These are phyloP conservation scores for Macrocystidia cucumis DNA, from an alignment of 1,284 basidiomycete genomes.

Conservation along the genomic window DNA sequence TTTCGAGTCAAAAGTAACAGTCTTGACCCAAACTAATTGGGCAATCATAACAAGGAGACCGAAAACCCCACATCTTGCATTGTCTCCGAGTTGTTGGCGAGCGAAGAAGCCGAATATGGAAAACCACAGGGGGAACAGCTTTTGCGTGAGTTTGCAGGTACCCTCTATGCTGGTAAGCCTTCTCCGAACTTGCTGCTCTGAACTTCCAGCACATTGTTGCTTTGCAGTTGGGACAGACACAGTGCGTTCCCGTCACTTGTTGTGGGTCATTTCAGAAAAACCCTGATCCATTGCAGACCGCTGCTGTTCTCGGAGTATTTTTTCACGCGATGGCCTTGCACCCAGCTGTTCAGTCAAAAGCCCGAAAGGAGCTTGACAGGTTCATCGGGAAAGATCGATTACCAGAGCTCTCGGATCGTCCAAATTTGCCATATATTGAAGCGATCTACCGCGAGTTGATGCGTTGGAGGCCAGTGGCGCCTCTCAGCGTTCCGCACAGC, in stretches of 20 bases:
- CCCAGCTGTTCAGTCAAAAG: constrained; percentile 24
- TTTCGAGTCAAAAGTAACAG: too few species aligned
- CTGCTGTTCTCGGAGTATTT: constrained; percentile 17
- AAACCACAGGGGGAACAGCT: constrained; percentile 7
- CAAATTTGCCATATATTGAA: constrained; percentile 23
- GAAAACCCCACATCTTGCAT: too few species aligned
- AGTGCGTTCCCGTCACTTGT: background rate
- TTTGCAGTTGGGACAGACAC: constrained; percentile 7
- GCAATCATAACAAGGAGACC: too few species aligned
- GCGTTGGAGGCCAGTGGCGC: constrained; percentile 9
- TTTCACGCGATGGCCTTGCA: constrained; percentile 25
- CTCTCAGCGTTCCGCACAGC: constrained; percentile 14
- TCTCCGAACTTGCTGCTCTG: background rate
- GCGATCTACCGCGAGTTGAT: constrained; percentile 22
- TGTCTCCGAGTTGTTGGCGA: too few species aligned
- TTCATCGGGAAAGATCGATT: constrained; percentile 20
- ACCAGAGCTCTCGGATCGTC: constrained; percentile 25
- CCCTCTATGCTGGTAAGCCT: constrained; percentile 11
- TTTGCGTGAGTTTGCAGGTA: constrained; percentile 13
- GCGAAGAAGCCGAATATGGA: too few species aligned
- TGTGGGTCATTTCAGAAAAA: too few species aligned
- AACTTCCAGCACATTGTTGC: background rate
- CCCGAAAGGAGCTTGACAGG: constrained; percentile 21
- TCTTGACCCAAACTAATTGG: too few species aligned
- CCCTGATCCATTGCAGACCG: constrained; percentile 13